Evolutionary conservation across 305 asterid genomes (phyloP), one percentile per base, ranked within the genome.

Genomic region (Caryopteris hybrid): DNA sequence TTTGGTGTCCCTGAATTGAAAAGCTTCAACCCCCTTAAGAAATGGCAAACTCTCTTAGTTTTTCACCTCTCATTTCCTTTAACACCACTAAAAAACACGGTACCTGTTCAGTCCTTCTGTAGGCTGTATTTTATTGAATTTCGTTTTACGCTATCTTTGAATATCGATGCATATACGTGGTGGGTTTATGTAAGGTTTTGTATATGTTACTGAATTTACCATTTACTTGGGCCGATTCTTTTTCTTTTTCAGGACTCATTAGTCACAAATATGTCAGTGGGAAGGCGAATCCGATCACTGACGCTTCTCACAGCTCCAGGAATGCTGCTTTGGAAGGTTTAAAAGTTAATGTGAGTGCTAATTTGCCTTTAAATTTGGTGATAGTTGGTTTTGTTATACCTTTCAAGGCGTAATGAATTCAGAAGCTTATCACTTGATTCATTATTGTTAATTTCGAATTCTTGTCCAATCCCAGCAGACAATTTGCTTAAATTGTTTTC

Each of bases 1-100:
- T 17, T 45, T 14, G 51, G 14, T 13, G 3, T 45, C 20, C 0
- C 51, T 45, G 9, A 45, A 14, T 27, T 23, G 34, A 1, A 22
- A 12, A 69, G 17, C 43, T 14, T 21, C 11, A 25, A 8, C 10
- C 9, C 6, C 50, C n/a, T 72, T 10, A 50, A 50, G 20, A 54
- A 78, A 86, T 85, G 95, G 83, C 91, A 2, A 72, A 66, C 56
- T 80, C 87, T 46, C 50, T 83, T 52, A 73, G 81, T 59, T 80
- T 75, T 36, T 69, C 83, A 5, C 79, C 81, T 70, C 72, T 68
- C 65, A 39, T 77, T 41, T 76, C 90, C 76, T 59, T 70, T 21
- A 80, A 76, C 55, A 22, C 78, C 70, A 20, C 58, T 33, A 56
- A 56, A 55, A 84, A 72, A 71, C 76, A 80, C n/a, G 86, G 91